These are phyloP conservation scores for Aulographum hederae DNA, from an alignment of 2,329 filamentous ascomycete genomes.

Conservation along the genomic window DNA sequence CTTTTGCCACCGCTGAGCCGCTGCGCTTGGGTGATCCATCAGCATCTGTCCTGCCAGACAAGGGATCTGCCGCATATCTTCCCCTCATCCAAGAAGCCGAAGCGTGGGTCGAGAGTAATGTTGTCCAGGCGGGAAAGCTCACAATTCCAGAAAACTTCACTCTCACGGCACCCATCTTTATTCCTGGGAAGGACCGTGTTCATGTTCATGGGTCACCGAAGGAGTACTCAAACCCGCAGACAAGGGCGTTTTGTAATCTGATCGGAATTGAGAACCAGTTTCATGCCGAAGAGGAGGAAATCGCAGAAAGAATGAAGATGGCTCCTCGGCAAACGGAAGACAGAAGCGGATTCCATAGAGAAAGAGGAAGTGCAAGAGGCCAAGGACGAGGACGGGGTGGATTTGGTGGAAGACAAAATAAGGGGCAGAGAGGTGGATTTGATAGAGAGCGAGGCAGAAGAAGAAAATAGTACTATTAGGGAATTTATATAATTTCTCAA, in stretches of 20 bases:
- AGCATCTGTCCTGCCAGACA: constrained; percentile 36
- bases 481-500: no score
- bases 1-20: constrained; percentile 43
- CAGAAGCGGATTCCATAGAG: constrained; percentile 4
- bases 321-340: constrained; percentile 32
- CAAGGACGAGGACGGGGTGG: constrained; percentile 2
- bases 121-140: constrained; percentile 44
- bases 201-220: constrained; percentile 43
- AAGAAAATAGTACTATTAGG: constrained; percentile 1
- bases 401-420: constrained; percentile 7
- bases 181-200: constrained; percentile 29
- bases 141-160: constrained; percentile 62
- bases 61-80: constrained; percentile 50
- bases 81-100: constrained; percentile 51
- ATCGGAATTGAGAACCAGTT: constrained; percentile 62
- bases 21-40: constrained; percentile 44
- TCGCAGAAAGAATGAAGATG: constrained; percentile 34
- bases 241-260: constrained; percentile 60
- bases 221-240: constrained; percentile 82
- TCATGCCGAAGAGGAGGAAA: constrained; percentile 54
- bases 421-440: constrained; percentile 9
- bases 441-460: constrained; percentile 9
- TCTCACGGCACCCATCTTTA: constrained; percentile 55
- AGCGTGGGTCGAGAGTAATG: constrained; percentile 63
- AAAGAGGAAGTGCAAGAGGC: constrained; percentile 4